A percentile compares a stretch with the other conserved stretches of the same genome.
Evolutionary conservation across 1,284 basidiomycete species (phyloP).

Genomic region (Ustilago sp.): DNA sequence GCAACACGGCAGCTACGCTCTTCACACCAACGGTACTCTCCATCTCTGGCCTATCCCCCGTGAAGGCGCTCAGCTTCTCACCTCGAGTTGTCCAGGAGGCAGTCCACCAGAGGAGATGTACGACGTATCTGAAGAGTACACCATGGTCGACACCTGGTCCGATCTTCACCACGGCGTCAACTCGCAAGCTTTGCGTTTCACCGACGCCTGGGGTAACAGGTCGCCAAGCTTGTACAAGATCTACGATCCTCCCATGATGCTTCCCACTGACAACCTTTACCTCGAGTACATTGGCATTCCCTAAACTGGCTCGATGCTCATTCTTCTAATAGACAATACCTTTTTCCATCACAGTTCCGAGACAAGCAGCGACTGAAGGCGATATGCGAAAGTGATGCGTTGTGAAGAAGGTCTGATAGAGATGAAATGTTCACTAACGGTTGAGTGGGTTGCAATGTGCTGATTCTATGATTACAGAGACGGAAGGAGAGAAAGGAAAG

Average conservation of each 20-base stretch:
- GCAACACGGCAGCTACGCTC: constrained; percentile 67
- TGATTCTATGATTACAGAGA: constrained; percentile 5
- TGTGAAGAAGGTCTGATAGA: not conserved
- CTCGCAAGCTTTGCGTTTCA: constrained; percentile 26
- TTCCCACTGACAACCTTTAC: constrained; percentile 57
- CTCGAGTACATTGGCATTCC: constrained; percentile 52
- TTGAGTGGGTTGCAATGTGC: not conserved
- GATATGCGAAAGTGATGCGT: not conserved
- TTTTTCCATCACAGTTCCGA: not conserved
- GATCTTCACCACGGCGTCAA: constrained; percentile 33
- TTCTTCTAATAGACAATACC: not conserved
- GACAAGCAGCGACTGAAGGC: not conserved
- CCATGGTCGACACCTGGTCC: constrained; percentile 47
- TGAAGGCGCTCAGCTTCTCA: constrained; percentile 48
- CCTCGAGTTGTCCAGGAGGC: constrained; percentile 24
- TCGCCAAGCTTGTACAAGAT: constrained; percentile 53
- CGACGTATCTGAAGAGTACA: constrained; percentile 41
- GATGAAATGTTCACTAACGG: not conserved
- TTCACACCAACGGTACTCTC: constrained; percentile 55
- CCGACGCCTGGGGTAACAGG: constrained; percentile 43
- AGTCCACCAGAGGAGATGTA: constrained; percentile 47
- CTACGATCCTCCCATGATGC: constrained; percentile 65
- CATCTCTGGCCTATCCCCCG: constrained; percentile 40
- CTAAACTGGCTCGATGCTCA: not conserved
- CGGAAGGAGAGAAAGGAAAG: not conserved